Conservation (phyloP, 257 asterid genomes). For the Gentiana macrophylla region DNA sequence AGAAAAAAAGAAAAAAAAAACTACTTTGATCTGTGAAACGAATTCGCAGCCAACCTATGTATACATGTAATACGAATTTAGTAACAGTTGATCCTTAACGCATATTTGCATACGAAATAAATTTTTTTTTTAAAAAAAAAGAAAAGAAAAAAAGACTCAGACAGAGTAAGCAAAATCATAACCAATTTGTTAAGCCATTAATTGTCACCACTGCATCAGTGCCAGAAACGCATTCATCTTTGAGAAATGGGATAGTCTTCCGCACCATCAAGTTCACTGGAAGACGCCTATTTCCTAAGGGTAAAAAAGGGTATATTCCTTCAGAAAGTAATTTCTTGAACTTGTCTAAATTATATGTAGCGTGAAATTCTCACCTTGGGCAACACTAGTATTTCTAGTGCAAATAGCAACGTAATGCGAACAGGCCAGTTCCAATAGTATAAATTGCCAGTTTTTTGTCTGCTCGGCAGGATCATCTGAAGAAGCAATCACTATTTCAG, state of each 20-base stretch:
- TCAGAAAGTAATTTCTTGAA: neutral
- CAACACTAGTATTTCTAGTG: conserved; percentile 27
- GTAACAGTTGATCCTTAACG: no score
- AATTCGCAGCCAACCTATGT: no score
- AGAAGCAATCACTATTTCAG: conserved; percentile 50
- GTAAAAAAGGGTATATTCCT: conserved; percentile 1
- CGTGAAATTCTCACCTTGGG: conserved; percentile 31
- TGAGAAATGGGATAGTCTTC: conserved; percentile 69
- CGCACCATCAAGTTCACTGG: conserved; percentile 52
- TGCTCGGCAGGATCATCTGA: conserved; percentile 25
- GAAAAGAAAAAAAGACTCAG: no score
- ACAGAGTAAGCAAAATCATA: neutral
- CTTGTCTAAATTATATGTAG: conserved; percentile 4
- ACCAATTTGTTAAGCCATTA: conserved; percentile 28
- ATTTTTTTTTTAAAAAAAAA: no score
- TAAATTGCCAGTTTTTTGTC: conserved; percentile 53
- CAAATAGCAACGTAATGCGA: conserved; percentile 83
- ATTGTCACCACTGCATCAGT: conserved; percentile 44
- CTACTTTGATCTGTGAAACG: no score
- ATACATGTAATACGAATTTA: no score
- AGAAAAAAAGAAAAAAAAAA: no score
- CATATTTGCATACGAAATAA: no score
- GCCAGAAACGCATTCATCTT: conserved; percentile 57
- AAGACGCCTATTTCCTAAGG: conserved; percentile 24
- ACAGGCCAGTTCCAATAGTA: conserved; percentile 56